Conservation (phyloP, 2,329 filamentous ascomycete genomes). For the Paradendryphiella salina region DNA sequence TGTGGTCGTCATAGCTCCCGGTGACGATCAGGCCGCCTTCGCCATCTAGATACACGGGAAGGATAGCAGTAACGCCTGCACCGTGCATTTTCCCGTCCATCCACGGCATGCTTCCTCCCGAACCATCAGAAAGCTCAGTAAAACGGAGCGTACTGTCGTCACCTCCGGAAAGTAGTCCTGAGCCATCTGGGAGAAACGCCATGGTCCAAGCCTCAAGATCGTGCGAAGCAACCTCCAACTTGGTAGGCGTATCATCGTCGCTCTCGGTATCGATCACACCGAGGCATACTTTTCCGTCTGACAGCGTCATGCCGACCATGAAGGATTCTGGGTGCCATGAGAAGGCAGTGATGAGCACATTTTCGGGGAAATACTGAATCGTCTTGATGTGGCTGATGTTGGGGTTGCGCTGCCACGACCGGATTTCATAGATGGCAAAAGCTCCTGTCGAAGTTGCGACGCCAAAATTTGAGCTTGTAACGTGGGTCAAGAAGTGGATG, state of each 20-base stretch:
- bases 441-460: constrained; percentile 77
- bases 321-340: constrained; percentile 67
- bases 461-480: constrained; percentile 62
- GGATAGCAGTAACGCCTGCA: constrained; percentile 86
- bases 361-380: constrained; percentile 57
- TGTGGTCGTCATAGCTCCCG: constrained; percentile 86
- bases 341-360: constrained; percentile 70
- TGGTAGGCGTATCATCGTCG: constrained; percentile 9
- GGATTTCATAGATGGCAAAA: constrained; percentile 65
- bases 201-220: constrained; percentile 75
- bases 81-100: constrained; percentile 64
- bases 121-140: constrained; percentile 20
- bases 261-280: constrained; percentile 40
- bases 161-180: constrained; percentile 68
- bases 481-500: constrained; percentile 69
- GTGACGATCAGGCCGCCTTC: constrained; percentile 68
- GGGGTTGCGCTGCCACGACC: constrained; percentile 14
- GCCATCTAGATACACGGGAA: constrained; percentile 63
- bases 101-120: constrained; percentile 38
- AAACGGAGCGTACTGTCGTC: constrained; percentile 70
- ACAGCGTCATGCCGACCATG: constrained; percentile 71
- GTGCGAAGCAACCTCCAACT: constrained; percentile 45
- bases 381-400: constrained; percentile 44
- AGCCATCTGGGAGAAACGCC: constrained; percentile 55
- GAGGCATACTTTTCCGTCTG: constrained; percentile 62